phyloP scores from a whole-genome alignment of 2,329 filamentous ascomycete genomes.

The Monilinia aucupariae region DNA sequence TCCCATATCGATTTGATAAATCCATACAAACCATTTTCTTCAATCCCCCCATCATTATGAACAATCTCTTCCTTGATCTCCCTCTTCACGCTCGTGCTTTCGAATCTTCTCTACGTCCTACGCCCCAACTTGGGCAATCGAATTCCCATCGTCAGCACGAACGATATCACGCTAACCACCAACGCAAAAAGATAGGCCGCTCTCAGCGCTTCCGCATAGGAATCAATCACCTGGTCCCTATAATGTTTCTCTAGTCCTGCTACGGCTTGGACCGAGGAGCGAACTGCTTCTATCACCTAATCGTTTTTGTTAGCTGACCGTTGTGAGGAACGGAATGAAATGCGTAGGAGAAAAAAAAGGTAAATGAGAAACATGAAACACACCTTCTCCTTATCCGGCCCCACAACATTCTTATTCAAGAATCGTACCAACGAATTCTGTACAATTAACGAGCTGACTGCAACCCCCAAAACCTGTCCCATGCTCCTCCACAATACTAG shows the following conservation, averaged over 20 bases:
- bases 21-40: too few species aligned
- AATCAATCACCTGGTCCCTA: constrained; percentile 49
- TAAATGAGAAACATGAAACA: neutral
- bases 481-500: constrained; percentile 66
- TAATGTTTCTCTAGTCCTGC: constrained; percentile 41
- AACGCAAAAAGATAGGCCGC: constrained; percentile 42
- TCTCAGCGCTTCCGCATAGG: constrained; percentile 48
- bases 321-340: neutral
- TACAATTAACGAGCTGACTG: constrained; percentile 63
- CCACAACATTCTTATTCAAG: constrained; percentile 53
- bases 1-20: too few species aligned
- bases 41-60: too few species aligned
- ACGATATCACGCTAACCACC: constrained; percentile 44
- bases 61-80: too few species aligned
- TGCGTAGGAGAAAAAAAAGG: neutral
- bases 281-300: constrained; percentile 46
- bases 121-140: constrained; percentile 49
- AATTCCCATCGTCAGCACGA: constrained; percentile 46
- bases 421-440: constrained; percentile 64
- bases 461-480: constrained; percentile 69
- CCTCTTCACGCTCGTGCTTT: neutral
- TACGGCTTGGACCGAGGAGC: constrained; percentile 52
- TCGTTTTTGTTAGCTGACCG: constrained; percentile 7
- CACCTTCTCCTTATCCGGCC: constrained; percentile 48
- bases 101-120: constrained; percentile 36